phyloP scores from a whole-genome alignment of 2,329 filamentous ascomycete genomes.

The Orbilia quercus region DNA sequence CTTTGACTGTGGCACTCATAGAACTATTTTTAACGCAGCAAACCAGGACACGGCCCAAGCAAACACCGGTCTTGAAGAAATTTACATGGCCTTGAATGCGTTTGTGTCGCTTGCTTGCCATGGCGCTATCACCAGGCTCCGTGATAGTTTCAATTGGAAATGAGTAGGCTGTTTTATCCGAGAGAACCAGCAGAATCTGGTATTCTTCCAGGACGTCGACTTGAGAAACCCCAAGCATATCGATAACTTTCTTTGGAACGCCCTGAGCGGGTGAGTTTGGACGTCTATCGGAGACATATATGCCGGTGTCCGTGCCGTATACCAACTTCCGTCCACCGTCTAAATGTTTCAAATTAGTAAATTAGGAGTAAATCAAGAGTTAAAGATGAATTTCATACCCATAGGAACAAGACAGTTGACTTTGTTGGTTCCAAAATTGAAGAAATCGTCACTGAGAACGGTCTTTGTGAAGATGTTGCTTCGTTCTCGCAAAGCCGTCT shows the following conservation, averaged over 20 bases:
- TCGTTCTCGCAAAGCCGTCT: constrained; percentile 81
- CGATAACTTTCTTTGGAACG: constrained; percentile 83
- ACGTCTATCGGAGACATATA: constrained; percentile 91
- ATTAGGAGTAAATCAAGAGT: neutral
- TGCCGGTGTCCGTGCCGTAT: constrained; percentile 91
- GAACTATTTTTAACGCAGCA: constrained; percentile 96
- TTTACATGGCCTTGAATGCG: constrained; percentile 98
- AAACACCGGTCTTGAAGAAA: constrained; percentile 98
- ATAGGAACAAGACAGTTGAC: constrained; percentile 96
- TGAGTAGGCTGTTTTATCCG: constrained; percentile 91
- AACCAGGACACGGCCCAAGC: constrained; percentile 90
- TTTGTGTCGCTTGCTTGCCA: constrained; percentile 84
- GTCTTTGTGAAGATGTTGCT: constrained; percentile 77
- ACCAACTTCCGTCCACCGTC: constrained; percentile 95
- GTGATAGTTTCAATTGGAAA: constrained; percentile 89
- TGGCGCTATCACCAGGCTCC: constrained; percentile 77
- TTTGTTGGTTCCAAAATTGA: constrained; percentile 80
- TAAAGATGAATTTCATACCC: constrained; percentile 68
- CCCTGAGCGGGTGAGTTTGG: constrained; percentile 76
- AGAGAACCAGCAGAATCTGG: constrained; percentile 86
- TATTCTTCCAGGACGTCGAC: constrained; percentile 97
- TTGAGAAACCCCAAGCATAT: constrained; percentile 88
- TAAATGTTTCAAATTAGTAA: constrained; percentile 62
- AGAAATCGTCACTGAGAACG: constrained; percentile 84
- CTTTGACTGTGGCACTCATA: constrained; percentile 95